A percentile compares a stretch with the other conserved stretches of the same genome.
phyloP scores from a whole-genome alignment of 805 yeast species.

The Dipodascopsis tothii region DNA sequence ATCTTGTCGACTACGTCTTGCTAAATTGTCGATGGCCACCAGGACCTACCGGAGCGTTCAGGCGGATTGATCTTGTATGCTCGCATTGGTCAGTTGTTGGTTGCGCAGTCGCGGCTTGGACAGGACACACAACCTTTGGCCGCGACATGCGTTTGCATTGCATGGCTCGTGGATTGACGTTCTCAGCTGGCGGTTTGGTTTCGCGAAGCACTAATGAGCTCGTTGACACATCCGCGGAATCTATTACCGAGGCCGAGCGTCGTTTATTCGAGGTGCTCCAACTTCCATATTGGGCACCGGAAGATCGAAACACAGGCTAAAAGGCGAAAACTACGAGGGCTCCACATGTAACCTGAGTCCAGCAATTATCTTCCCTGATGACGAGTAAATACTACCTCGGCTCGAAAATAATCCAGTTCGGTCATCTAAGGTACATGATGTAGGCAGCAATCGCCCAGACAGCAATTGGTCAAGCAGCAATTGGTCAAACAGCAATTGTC shows the following conservation, averaged over 20 bases:
- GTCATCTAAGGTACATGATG: no score
- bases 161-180: constrained; percentile 10
- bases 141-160: constrained; percentile 15
- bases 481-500: no score
- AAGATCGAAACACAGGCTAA: constrained; percentile 18
- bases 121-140: constrained; percentile 21
- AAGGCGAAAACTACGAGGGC: no score
- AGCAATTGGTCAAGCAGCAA: no score
- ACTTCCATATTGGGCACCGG: constrained; percentile 19
- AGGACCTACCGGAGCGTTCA: no score
- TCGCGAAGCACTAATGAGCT: constrained; percentile 6
- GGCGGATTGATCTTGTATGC: constrained; percentile 20
- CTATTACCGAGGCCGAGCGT: constrained; percentile 15
- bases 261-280: constrained; percentile 12
- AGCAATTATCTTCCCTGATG: no score
- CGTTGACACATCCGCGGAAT: constrained; percentile 14
- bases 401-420: no score
- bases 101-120: constrained; percentile 22
- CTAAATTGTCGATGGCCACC: no score
- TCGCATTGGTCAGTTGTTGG: constrained; percentile 19
- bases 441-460: no score
- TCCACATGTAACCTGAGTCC: no score
- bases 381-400: no score
- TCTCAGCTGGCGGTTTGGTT: constrained; percentile 10
- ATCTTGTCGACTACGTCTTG: no score